Base-by-base conservation (phyloP, 1,139 yeast genomes). In the Kurtzmaniella quercitrusa region DNA sequence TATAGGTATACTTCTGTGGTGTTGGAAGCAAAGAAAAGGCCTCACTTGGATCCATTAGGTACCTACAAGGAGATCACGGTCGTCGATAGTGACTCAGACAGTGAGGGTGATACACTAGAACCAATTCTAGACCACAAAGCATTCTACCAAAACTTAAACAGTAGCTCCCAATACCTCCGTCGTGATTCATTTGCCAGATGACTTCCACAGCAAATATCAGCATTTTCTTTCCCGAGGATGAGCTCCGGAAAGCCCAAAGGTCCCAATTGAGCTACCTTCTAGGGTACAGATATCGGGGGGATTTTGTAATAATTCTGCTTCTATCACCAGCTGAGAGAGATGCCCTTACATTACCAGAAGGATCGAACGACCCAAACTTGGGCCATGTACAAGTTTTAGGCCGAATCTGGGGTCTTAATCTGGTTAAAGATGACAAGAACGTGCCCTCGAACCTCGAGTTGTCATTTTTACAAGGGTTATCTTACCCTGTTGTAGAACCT, bases 141-240 rank as follows among this genome's bases (percentile, higher is more conserved):
- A 21, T 67, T 70, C 51, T 71, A 70, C 53, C 58, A 59, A 44
- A 65, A 62, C 46, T 57, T 68, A 44, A 71, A 70, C 52, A 69
- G 63, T 50, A 70, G 75, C 48, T 66, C 75, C 1, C 77, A 69
- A 49, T 71, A 66, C 49, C 55, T 71, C 33, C 53, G 77, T 44
- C 54, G 77, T 44, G 77, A 72, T 51, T 70, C 76, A 44, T 65
- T 69, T 45, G 54, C 66, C 33, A 57, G 54, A 44, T 17, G 16
- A 46, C 37, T 27, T 19, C 41, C 60, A 56, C 59, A 58, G 50
- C 38, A 14, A 15, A n/a, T 15, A 52, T 46, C 33, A 70, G 67
- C 44, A 51, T 72, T 4, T 72, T 65, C 51, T 62, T 70, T 38
- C 74, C 77, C 4, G 54, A 51, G 25, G 74, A 70, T 51, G 51